Conservation (phyloP, 768 basidiomycete genomes). For the Roridomyces roridus region DNA sequence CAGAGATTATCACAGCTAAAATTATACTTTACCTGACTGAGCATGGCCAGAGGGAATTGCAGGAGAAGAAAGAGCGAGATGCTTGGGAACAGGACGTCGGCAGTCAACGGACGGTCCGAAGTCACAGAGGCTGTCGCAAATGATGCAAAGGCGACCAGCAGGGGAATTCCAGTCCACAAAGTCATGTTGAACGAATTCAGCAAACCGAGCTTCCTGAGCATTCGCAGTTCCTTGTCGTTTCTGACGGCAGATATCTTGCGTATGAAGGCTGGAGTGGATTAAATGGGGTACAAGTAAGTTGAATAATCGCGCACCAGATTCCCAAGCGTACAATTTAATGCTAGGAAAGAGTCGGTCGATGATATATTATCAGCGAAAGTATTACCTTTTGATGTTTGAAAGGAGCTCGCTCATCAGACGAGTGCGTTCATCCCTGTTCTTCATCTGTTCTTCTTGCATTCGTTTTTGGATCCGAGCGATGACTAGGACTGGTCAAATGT, state of each 20-base stretch:
- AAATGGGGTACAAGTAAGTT: too few species aligned
- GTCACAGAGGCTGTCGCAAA: slow-evolving; percentile 74
- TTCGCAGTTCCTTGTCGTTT: slow-evolving; percentile 81
- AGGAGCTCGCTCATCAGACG: slow-evolving; percentile 93
- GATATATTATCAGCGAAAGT: too few species aligned
- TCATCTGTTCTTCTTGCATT: slow-evolving; percentile 92
- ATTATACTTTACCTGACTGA: too few species aligned
- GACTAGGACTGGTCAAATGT: slow-evolving; percentile 31
- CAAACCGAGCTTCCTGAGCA: slow-evolving; percentile 85
- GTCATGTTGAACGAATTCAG: slow-evolving; percentile 65
- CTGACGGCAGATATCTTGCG: slow-evolving; percentile 79
- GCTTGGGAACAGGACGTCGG: slow-evolving; percentile 94
- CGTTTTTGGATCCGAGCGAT: slow-evolving; percentile 74
- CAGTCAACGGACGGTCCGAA: slow-evolving; percentile 74
- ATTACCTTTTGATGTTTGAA: slow-evolving; percentile 79
- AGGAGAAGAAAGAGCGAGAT: slow-evolving; percentile 90
- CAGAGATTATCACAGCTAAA: too few species aligned
- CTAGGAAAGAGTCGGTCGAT: slow-evolving; percentile 38
- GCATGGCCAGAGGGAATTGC: slow-evolving; percentile 86
- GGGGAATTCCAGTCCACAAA: slow-evolving; percentile 73
- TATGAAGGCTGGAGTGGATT: slow-evolving; percentile 63
- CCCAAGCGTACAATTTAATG: slow-evolving; percentile 95
- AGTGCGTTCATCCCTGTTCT: slow-evolving; percentile 85
- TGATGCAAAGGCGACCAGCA: slow-evolving; percentile 83
- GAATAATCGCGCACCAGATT: slow-evolving; percentile 46